These are phyloP conservation scores for Purshia tridentata DNA, from an alignment of 306 rosid genomes.

Conservation along the genomic window DNA sequence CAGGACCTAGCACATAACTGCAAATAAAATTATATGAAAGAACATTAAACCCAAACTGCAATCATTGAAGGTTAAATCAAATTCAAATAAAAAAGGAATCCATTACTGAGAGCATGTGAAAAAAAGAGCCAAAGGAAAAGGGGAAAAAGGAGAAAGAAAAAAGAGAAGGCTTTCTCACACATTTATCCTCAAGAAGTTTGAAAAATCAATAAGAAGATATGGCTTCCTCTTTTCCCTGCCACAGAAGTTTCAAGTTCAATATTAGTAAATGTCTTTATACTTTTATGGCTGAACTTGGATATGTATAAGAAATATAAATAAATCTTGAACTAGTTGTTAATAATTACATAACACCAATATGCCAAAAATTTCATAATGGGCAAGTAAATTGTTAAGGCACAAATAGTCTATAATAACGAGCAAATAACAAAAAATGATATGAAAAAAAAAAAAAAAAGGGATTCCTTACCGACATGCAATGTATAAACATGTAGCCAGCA, in stretches of 20 bases:
- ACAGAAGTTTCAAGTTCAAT: slow-evolving; percentile 23
- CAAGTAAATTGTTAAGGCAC: neutral
- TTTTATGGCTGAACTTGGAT: neutral
- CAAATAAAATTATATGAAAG: slow-evolving; percentile 22
- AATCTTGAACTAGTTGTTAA: neutral
- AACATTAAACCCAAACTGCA: slow-evolving; percentile 16
- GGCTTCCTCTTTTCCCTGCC: slow-evolving; percentile 66
- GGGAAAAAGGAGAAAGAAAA: slow-evolving; percentile 3
- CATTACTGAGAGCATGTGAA: slow-evolving; percentile 1
- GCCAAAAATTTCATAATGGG: neutral
- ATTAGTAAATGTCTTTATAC: slow-evolving; percentile 9
- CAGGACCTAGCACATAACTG: slow-evolving; percentile 77
- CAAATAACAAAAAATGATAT: neutral
- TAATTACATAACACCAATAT: neutral
- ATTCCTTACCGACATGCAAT: slow-evolving; percentile 69
- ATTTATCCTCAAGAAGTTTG: slow-evolving; percentile 54
- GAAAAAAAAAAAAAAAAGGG: neutral
- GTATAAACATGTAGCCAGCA: slow-evolving; percentile 79
- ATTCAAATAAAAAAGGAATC: neutral
- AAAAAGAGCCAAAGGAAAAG: neutral
- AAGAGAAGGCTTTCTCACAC: slow-evolving; percentile 51
- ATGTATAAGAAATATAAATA: neutral
- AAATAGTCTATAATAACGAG: neutral
- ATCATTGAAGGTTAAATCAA: slow-evolving; percentile 9
- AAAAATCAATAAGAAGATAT: slow-evolving; percentile 86